Evolutionary conservation across 169 alveolate genomes (phyloP), one percentile per base, ranked within the genome.

Genomic region (Cytauxzoon felis): DNA sequence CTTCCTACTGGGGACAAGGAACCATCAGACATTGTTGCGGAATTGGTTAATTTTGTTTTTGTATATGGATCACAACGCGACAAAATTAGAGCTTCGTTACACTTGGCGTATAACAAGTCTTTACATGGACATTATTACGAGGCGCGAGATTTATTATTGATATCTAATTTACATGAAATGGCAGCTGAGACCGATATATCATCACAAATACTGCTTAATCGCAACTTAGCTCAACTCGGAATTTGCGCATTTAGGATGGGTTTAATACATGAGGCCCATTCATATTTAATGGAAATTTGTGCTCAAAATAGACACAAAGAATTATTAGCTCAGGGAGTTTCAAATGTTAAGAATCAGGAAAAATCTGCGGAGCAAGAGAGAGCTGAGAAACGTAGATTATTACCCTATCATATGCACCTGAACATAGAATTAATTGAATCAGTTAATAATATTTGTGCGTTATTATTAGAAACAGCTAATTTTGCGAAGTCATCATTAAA

Each of bases 331-430:
- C 98, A 96, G 88, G 96, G 93, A 29, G 62, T 93, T 47, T 88
- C 95, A 9, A 88, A 78, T 58, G 51, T 88, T 65, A 92, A 90
- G 72, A 89, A 90, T 57, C 88, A 87, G 49, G 99, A 95, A 67
- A 91, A 94, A 62, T 90, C 98, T 19, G 87, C 92, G 32, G 97
- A 92, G 78, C 96, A 92, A 76, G 98, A 95, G 76, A 67, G 95
- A 41, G 97, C 96, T 4, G 99, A 97, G 87, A 91, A 90, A 72
- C 93, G 97, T 69, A 60, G 99, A 49, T 90, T 89, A 58, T 91
- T 95, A 32, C 99, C 99, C 5, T 92, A 89, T 84, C 98, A 96
- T 82, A 93, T 96, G 98, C 98, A 95, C 88, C 93, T 97, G 69
- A 93, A 93, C 67, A 88, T 92, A 41, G 98, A 97, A 81, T 91